phyloP scores from a whole-genome alignment of 2,329 filamentous ascomycete species.

The Tolypocladium nubicola region DNA sequence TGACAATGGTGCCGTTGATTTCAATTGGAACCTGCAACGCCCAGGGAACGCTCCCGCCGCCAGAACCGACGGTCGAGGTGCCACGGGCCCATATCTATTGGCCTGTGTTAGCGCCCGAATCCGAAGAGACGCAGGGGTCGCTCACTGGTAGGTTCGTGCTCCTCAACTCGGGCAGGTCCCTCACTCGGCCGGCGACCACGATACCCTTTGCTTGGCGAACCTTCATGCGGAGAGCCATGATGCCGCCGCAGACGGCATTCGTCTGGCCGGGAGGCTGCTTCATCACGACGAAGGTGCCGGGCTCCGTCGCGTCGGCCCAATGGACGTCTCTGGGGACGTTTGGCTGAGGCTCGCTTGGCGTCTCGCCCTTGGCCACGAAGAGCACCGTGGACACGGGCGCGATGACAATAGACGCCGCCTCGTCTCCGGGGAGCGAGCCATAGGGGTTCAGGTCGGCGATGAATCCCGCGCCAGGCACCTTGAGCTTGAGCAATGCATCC shows the following conservation, averaged over 20 bases:
- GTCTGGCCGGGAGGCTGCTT: conserved; percentile 54
- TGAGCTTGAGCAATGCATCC: conserved; percentile 61
- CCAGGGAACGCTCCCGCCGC: conserved; percentile 45
- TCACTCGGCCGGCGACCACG: conserved; percentile 56
- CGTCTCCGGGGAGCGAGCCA: conserved; percentile 13
- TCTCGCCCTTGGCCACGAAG: conserved; percentile 48
- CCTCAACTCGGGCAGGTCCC: conserved; percentile 53
- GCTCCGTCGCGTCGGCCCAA: conserved; percentile 55
- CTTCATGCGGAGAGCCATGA: conserved; percentile 63
- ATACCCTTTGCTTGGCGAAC: conserved; percentile 47
- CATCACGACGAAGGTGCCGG: conserved; percentile 53
- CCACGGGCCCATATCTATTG: conserved; percentile 43
- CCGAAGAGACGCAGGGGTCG: conserved; percentile 5
- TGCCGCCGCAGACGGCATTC: conserved; percentile 66
- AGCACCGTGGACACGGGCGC: conserved; percentile 50
- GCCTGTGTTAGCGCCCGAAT: neutral
- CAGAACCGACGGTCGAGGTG: conserved; percentile 47
- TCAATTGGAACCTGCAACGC: conserved; percentile 35
- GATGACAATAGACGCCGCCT: conserved; percentile 22
- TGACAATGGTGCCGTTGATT: conserved; percentile 30
- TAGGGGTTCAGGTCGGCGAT: conserved; percentile 43
- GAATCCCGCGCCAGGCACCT: conserved; percentile 55
- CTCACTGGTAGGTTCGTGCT: conserved; percentile 45
- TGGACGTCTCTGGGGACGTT: conserved; percentile 52
- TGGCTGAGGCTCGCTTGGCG: conserved; percentile 15